Evolutionary conservation across 805 yeast species (phyloP).

Genomic region (Lipomyces yamanashiensis): DNA sequence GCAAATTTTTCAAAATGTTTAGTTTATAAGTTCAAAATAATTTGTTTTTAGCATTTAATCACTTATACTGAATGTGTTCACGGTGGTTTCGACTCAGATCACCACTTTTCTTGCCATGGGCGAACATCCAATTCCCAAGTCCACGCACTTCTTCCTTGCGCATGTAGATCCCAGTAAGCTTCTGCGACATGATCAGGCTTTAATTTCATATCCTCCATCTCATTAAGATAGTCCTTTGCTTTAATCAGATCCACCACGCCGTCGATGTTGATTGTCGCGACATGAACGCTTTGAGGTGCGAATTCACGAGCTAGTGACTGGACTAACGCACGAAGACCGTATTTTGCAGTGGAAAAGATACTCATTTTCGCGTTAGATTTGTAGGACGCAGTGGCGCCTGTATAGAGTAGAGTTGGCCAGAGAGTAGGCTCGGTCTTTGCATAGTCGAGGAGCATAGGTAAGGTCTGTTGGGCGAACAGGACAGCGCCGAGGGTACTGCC

Average conservation of each 20-base stretch:
- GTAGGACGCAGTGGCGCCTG: slow-evolving; percentile 36
- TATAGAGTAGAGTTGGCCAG: slow-evolving; percentile 27
- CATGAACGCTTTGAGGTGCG: slow-evolving; percentile 31
- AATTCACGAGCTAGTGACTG: slow-evolving; percentile 29
- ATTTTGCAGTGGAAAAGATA: slow-evolving; percentile 28
- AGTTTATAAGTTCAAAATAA: neutral
- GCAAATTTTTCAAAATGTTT: neutral
- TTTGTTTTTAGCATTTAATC: too few relatives aligned
- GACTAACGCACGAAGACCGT: slow-evolving; percentile 27
- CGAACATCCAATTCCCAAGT: slow-evolving; percentile 29
- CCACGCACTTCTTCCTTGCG: slow-evolving; percentile 31
- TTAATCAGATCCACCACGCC: slow-evolving; percentile 24
- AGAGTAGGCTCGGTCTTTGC: neutral
- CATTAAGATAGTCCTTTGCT: slow-evolving; percentile 14
- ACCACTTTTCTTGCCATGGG: slow-evolving; percentile 33
- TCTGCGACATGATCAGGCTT: slow-evolving; percentile 28
- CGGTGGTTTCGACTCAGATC: neutral
- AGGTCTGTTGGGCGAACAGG: slow-evolving; percentile 18
- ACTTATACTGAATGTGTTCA: too few relatives aligned
- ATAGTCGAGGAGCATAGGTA: slow-evolving; percentile 22
- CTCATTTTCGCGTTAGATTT: slow-evolving; percentile 32
- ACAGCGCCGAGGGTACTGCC: slow-evolving; percentile 19
- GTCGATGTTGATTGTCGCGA: slow-evolving; percentile 30
- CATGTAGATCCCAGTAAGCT: slow-evolving; percentile 29
- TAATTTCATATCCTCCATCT: slow-evolving; percentile 21